Base-by-base conservation (phyloP, 164 flowering plant genomes). In the Liriodendron chinense region DNA sequence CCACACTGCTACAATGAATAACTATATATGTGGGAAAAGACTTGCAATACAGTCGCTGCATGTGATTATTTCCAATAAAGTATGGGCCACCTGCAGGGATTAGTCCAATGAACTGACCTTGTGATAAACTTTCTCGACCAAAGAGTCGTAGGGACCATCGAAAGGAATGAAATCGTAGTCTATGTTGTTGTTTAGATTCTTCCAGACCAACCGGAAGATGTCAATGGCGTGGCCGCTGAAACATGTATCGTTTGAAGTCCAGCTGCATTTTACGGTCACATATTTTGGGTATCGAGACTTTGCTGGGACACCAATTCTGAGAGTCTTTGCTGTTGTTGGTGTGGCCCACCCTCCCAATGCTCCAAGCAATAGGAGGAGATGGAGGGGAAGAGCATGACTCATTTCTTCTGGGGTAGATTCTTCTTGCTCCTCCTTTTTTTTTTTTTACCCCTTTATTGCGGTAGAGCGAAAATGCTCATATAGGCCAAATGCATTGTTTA, bases 271-370 rank as follows among this genome's bases (percentile, higher is more conserved):
- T 9, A 22, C 57, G 56, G 25, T 47, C 56, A 47, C 43, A 13
- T 43, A 20, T 6, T 69, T 48, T 43, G 43, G 13, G 18, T 20
- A 47, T 47, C 24, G 1, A 7, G 71, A 69, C 2, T 4, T 72
- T 0, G 74, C 85, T 0, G 92, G 92, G 66, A 90, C 81, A 24
- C 84, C 89, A 12, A 88, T 86, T 49, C 47, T 82, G 79, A 90
- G 7, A 2, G 71, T 82, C 61, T 81, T 81, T 57, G 24, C 69
- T 66, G 65, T 26, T 16, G 67, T 80, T 24, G 90, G 87, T 85
- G 85, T 80, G 26, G 76, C 79, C 89, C 90, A 86, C 14, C 91
- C 91, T 79, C 72, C 81, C 2, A 67, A 24, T 18, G n/a, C 69
- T 67, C n/a, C 69, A 13, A 67, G 47, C n/a, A 23, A 64, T 22